Conservation (phyloP, 306 rosid genomes). For the Medicago ruthenica region DNA sequence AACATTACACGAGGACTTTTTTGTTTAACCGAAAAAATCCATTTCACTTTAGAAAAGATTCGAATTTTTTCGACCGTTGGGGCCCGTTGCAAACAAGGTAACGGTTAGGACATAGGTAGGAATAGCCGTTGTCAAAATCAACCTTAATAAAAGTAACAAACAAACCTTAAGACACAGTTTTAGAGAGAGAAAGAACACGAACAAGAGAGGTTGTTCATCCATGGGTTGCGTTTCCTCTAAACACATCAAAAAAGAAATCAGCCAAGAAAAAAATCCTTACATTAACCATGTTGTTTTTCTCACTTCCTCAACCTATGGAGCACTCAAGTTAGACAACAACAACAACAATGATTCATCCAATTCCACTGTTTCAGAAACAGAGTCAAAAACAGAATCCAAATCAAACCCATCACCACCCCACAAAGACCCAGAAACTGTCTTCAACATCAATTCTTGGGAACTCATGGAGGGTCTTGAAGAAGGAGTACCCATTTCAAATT, state of each 20-base stretch:
- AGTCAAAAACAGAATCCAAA: constrained; percentile 46
- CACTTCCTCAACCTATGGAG: constrained; percentile 83
- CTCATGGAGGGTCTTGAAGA: constrained; percentile 98
- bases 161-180: background rate
- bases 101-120: constrained; percentile 57
- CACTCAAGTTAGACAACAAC: constrained; percentile 65
- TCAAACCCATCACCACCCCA: constrained; percentile 43
- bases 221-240: constrained; percentile 98
- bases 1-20: background rate
- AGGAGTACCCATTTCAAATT: constrained; percentile 58
- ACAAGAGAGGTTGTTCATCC: constrained; percentile 31
- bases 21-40: constrained; percentile 16
- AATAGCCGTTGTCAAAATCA: constrained; percentile 45
- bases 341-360: background rate
- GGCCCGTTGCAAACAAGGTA: constrained; percentile 62
- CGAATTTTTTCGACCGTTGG: constrained; percentile 92
- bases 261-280: constrained; percentile 58
- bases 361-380: background rate
- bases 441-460: constrained; percentile 93
- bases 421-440: constrained; percentile 60
- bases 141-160: constrained; percentile 45
- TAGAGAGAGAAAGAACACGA: constrained; percentile 6
- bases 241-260: constrained; percentile 61
- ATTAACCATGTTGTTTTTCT: constrained; percentile 85
- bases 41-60: constrained; percentile 38